Percentiles rank a stretch among this genome's conserved stretches.
Conservation (phyloP, 2,329 filamentous ascomycete genomes). For the Neofusicoccum ribis region DNA sequence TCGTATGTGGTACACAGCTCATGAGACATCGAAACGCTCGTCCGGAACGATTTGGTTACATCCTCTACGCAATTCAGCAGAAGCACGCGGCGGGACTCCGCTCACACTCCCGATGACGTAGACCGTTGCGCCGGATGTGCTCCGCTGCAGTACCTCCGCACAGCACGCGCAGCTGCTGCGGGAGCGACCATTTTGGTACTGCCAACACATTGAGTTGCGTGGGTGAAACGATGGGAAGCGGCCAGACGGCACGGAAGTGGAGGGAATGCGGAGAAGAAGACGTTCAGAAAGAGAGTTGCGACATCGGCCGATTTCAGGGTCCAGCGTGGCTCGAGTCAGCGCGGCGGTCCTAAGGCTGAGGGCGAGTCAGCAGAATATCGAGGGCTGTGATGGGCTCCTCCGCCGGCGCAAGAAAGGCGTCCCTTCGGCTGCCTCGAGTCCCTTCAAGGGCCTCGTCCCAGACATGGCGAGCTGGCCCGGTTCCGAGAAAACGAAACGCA, state of each 20-base stretch:
- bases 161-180: too few relatives aligned
- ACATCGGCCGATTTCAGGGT: constrained; percentile 2
- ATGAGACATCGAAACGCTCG: too few relatives aligned
- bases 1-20: too few relatives aligned
- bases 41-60: too few relatives aligned
- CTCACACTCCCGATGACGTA: not conserved
- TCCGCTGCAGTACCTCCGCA: not conserved
- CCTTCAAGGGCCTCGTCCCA: not conserved
- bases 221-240: not conserved
- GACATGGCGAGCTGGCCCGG: not conserved
- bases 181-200: too few relatives aligned
- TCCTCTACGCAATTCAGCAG: not conserved
- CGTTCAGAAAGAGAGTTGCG: not conserved
- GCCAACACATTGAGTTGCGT: not conserved
- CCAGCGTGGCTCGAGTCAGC: not conserved
- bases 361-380: not conserved
- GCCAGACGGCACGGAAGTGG: not conserved
- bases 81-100: not conserved
- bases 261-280: not conserved
- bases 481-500: not conserved
- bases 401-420: too few relatives aligned
- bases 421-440: too few relatives aligned
- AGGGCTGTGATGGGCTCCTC: too few relatives aligned
- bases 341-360: not conserved
- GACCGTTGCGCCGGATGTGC: not conserved